Base-by-base conservation (phyloP, 805 yeast species). In the Yarrowia alimentaria region DNA sequence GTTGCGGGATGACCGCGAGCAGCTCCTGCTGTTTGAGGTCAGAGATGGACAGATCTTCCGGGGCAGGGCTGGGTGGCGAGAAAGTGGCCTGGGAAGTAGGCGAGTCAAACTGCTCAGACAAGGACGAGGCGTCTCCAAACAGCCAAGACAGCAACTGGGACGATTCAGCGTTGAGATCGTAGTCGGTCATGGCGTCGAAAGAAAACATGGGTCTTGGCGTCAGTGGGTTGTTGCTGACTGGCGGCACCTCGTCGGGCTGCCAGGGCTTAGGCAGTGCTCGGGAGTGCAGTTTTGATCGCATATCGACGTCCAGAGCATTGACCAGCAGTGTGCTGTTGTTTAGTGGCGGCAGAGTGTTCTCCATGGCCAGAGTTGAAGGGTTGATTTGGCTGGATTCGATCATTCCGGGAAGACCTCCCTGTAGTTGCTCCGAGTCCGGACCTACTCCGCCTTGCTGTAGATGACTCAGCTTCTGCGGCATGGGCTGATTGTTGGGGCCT, bases 81-180 rank as follows among this genome's bases (percentile, higher is more conserved):
- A 61, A 47, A 8, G 63, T 60, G 47, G 73, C 72, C 12, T 77
- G 58, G 43, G 66, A 74, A 22, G 68, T 55, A 16, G 76, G 77
- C 20, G 66, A 61, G 28, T 66, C 67, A 28, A 66, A 57, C 14
- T 62, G 54, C 48, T 57, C 59, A 30, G 58, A 55, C 4, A 62
- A 43, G 1, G 64, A 61, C 3, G 64, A 58, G 16, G 63, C 64
- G 48, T 67, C 69, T 1, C 69, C 65, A 42, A 66, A 66, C 14
- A 66, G 59, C 70, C 70, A 66, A 11, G 66, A 59, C 16, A 67
- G 58, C 12, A 66, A 57, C 47, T 66, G 68, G 2, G 60, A 54
- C 25, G 55, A 29, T 12, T 25, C 38, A 1, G 30, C 35, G 13
- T 38, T 25, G 26, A 29, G 26, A 19, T 33, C 47, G 17, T 20